Evolutionary conservation across 2,329 filamentous ascomycete species (phyloP).

Genomic region (Cladosporium velox): DNA sequence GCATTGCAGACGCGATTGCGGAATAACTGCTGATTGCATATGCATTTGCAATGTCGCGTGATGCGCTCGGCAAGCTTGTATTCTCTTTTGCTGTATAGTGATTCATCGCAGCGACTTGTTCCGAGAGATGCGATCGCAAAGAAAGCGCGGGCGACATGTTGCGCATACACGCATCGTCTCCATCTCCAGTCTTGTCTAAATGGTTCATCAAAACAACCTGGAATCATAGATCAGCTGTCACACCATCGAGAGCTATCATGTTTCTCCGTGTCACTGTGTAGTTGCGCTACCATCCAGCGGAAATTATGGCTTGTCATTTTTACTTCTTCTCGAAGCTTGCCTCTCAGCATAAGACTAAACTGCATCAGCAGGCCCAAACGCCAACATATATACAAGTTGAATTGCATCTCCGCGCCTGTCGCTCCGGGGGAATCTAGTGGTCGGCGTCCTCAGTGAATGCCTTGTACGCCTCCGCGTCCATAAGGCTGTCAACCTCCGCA

Average conservation of each 20-base stretch:
- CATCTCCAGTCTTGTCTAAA: background rate
- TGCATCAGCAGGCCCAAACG: background rate
- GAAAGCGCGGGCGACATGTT: background rate
- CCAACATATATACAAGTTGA: slow-evolving; percentile 19
- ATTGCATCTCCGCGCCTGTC: slow-evolving; percentile 12
- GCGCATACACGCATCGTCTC: background rate
- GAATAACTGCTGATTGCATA: background rate
- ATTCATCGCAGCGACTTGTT: background rate
- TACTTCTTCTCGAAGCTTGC: background rate
- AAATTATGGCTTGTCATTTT: background rate
- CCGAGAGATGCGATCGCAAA: background rate
- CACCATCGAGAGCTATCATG: background rate
- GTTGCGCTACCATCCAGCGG: background rate
- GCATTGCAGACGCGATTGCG: background rate
- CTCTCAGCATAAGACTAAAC: background rate
- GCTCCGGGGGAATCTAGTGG: slow-evolving; percentile 4
- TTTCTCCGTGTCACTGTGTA: background rate
- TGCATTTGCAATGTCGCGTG: background rate
- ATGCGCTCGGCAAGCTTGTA: background rate
- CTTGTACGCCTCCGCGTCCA: slow-evolving; percentile 78
- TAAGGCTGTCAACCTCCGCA: slow-evolving; percentile 71
- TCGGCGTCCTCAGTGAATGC: slow-evolving; percentile 62
- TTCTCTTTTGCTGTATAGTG: background rate
- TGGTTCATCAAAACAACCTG: background rate
- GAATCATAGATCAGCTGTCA: background rate